Percentiles rank a stretch among this genome's conserved stretches.
Evolutionary conservation across 208 protist genomes (phyloP).

Genomic region (Leptomonas pyrrhocoris): DNA sequence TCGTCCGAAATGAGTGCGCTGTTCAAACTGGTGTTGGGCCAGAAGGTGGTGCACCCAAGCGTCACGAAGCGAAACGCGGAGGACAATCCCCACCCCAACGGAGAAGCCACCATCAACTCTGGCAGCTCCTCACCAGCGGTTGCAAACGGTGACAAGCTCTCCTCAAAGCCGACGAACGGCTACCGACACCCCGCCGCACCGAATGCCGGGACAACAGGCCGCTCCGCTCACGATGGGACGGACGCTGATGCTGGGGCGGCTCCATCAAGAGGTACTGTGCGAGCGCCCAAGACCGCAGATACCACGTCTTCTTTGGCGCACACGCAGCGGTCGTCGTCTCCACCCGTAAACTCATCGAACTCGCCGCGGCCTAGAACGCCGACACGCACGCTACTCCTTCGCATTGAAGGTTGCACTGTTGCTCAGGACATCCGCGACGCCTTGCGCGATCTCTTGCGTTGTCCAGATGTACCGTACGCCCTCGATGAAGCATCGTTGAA

Average conservation of each 20-base stretch:
- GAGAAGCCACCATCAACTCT: not conserved
- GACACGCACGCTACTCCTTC: constrained; percentile 68
- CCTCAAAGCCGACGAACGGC: not conserved
- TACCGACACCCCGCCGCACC: not conserved
- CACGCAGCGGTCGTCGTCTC: not conserved
- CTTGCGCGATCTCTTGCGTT: constrained; percentile 52
- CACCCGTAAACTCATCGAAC: not conserved
- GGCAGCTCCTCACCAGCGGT: not conserved
- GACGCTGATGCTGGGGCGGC: not conserved
- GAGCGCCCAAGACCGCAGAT: not conserved
- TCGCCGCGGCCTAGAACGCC: constrained; percentile 26
- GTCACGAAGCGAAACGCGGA: not conserved
- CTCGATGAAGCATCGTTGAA: constrained; percentile 47
- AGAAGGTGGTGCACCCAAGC: constrained; percentile 77
- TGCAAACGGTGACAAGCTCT: not conserved
- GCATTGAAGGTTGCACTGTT: constrained; percentile 77
- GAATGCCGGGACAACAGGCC: not conserved
- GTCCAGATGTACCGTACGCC: constrained; percentile 59
- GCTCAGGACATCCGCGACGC: constrained; percentile 83
- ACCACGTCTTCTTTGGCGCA: not conserved
- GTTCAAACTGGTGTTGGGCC: constrained; percentile 70
- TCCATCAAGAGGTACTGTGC: not conserved
- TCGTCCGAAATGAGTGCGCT: constrained; percentile 72
- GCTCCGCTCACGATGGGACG: no score
- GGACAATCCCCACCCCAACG: not conserved